A percentile compares a stretch with the other conserved stretches of the same genome.
These are phyloP conservation scores for Leucocoprinus sp. DNA, from an alignment of 768 basidiomycete species.

Conservation along the genomic window DNA sequence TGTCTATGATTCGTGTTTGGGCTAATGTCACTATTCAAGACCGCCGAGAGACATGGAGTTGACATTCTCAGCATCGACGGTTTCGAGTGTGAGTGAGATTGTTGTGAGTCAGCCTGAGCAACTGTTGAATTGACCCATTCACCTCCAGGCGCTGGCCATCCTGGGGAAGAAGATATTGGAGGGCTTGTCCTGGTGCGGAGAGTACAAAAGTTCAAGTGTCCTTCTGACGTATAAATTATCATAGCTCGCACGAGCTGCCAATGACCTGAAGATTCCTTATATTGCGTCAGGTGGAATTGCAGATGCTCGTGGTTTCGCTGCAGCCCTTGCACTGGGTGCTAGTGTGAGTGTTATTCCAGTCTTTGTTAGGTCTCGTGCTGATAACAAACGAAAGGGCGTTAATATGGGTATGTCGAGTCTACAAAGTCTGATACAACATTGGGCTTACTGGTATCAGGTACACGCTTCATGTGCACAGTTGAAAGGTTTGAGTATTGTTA, in stretches of 20 bases:
- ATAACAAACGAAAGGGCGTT: slow-evolving; percentile 45
- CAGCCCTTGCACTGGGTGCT: slow-evolving; percentile 76
- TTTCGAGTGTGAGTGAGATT: slow-evolving; percentile 62
- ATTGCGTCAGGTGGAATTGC: slow-evolving; percentile 90
- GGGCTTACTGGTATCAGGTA: slow-evolving; percentile 34
- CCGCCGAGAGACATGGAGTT: slow-evolving; percentile 70
- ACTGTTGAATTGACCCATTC: slow-evolving; percentile 6
- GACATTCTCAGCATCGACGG: slow-evolving; percentile 87
- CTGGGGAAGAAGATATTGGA: slow-evolving; percentile 91
- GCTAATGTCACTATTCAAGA: slow-evolving; percentile 18
- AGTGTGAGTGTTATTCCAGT: slow-evolving; percentile 38
- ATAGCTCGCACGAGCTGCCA: slow-evolving; percentile 79
- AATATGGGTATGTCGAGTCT: slow-evolving; percentile 58
- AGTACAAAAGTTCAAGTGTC: not conserved
- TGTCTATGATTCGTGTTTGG: not conserved
- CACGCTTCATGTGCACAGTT: slow-evolving; percentile 87
- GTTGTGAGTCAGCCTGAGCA: not conserved
- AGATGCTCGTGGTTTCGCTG: slow-evolving; percentile 76
- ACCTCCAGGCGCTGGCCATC: slow-evolving; percentile 88
- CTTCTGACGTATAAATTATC: not conserved
- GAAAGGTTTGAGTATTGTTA: slow-evolving; percentile 45
- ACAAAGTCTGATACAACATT: slow-evolving; percentile 15
- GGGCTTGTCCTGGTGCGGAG: slow-evolving; percentile 66
- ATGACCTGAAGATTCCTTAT: slow-evolving; percentile 77
- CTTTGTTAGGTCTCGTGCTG: slow-evolving; percentile 5